Evolutionary conservation across 176 grass and related monocot species (phyloP).

Genomic region (Puya raimondii): DNA sequence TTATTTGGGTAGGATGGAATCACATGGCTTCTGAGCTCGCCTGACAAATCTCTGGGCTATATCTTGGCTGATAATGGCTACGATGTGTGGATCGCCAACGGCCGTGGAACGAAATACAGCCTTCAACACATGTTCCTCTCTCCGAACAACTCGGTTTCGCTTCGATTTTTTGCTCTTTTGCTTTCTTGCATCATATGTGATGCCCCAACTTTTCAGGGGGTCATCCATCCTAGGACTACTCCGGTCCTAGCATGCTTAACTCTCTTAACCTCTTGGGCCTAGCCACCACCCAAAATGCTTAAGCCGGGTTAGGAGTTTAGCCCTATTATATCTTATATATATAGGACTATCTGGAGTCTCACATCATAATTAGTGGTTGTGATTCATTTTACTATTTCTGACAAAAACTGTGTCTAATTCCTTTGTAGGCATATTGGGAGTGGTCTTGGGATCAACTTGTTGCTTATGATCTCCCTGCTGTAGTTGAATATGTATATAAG

Average conservation of each 20-base stretch:
- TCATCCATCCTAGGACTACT: too few relatives aligned
- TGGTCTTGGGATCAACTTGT: slow-evolving; percentile 47
- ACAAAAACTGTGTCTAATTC: background rate
- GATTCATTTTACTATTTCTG: slow-evolving; percentile 1
- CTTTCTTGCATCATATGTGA: background rate
- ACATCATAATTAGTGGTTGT: too few relatives aligned
- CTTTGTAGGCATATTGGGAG: slow-evolving; percentile 48
- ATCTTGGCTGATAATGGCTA: slow-evolving; percentile 46
- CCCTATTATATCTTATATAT: too few relatives aligned
- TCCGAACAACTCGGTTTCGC: slow-evolving; percentile 28
- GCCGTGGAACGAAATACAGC: slow-evolving; percentile 49
- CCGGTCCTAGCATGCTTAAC: too few relatives aligned
- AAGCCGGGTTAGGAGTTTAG: too few relatives aligned
- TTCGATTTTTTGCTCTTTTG: background rate
- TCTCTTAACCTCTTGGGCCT: too few relatives aligned
- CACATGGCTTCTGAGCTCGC: slow-evolving; percentile 46
- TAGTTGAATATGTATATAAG: slow-evolving; percentile 34
- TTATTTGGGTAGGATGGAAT: slow-evolving; percentile 37
- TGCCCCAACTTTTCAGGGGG: too few relatives aligned
- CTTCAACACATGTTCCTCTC: slow-evolving; percentile 31
- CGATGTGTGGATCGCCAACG: slow-evolving; percentile 64
- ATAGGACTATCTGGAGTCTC: too few relatives aligned
- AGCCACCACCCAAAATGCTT: too few relatives aligned
- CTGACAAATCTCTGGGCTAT: slow-evolving; percentile 43
- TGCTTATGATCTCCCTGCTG: slow-evolving; percentile 47